Evolutionary conservation across 2,329 filamentous ascomycete genomes (phyloP), one percentile per base, ranked within the genome.

Genomic region (Bipolaris zeicola): DNA sequence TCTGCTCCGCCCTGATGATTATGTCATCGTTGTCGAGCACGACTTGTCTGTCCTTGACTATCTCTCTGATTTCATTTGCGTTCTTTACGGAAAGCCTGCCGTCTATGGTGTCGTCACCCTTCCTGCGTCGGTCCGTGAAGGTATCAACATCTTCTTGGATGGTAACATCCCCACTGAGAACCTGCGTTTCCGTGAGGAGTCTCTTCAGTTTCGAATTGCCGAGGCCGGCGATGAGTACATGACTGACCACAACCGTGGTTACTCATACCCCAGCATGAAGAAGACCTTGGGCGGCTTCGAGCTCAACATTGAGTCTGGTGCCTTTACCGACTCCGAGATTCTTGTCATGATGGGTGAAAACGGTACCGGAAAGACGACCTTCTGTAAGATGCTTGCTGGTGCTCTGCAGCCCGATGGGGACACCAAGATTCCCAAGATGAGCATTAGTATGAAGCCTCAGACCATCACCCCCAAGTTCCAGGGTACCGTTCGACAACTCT

Each of bases 261-360:
- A 96, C 82, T 81, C 79, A 58, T 99, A 98, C 77, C 94, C 95
- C 34, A 81, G 81, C 50, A 96, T 99, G 92, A 84, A 91, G 77
- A 98, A 98, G 85, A 95, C 90, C 0, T 83, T 98, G 36, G 95
- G 93, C 58, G 85, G 84, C 76, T 99, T 99, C 85, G 87, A 90
- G 70, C 86, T 99, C 48, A 85, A 79, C 55, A 88, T 99, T 64
- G 90, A 98, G 44, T 55, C 85, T 22, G 95, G 96, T 67, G 83
- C 89, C 59, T 99, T 99, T 76, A 98, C 95, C 18, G 94, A 99
- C 77, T 99, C 95, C 0, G 95, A 99, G 76, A 99, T 99, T 68
- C 87, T 99, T 55, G 95, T 99, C 78, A 96, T 99, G 92, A 98
- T 99, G 95, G 95, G 95, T 67, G 94, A 98, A 82, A 99, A 99